Base-by-base conservation (phyloP, 306 rosid genomes). In the Quercus suber region DNA sequence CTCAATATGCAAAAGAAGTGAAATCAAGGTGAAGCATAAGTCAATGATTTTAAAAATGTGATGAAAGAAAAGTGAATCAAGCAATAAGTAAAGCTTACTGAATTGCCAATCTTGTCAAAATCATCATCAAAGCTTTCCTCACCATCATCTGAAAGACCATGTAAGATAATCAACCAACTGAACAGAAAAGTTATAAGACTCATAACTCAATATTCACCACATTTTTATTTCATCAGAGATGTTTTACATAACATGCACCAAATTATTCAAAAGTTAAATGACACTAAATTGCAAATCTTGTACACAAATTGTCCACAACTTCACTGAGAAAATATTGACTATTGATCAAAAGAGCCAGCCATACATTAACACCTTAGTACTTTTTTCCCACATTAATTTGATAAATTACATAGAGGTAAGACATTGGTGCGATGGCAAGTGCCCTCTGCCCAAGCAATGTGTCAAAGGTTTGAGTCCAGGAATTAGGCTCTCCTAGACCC, bases 71-170 rank as follows among this genome's bases (percentile, higher is more conserved):
- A 53, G 20, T 18, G 55, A 57, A 68, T n/a, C 71, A 20, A 15
- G 76, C 71, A 56, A 71, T 67, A 33, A 74, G 73, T 76, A 33
- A 55, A 77, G 79, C 94, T 81, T 87, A 96, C 99, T 49, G 98
- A 96, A 87, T 93, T 88, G 58, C 80, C 97, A 76, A 96, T 96
- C 93, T 93, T 93, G 90, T 96, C 99, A 75, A 96, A 96, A 83
- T 96, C 98, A 84, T 96, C 99, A 79, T 85, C 98, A 69, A 96
- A 93, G 91, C 91, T 88, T 35, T 78, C 93, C 73, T 91, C 96
- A 15, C 85, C 98, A 79, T 91, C 99, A 82, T 90, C 99, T 93
- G 88, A 69, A 89, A 87, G 79, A 85, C 49, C 53, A 55, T 10
- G 57, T 41, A 80, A 59, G 49, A 58, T 33, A 73, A 76, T 75